These are phyloP conservation scores for Aegilops longissima DNA, from an alignment of 176 grass and related monocot species.

Conservation along the genomic window DNA sequence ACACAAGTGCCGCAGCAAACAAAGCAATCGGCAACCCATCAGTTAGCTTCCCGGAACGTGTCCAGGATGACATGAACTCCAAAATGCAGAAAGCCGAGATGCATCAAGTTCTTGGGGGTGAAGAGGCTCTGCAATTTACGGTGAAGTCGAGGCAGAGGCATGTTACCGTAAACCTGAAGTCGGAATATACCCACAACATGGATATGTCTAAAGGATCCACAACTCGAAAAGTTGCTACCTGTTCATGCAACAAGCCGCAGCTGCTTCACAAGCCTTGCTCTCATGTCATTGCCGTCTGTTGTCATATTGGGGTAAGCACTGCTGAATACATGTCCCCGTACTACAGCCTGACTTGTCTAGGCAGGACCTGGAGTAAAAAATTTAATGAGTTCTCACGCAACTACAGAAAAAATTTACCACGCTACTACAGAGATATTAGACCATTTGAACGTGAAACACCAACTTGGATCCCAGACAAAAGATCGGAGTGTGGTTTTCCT, in stretches of 20 bases:
- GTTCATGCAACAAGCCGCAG: not conserved
- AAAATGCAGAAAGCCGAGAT: not conserved
- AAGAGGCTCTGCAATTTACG: not conserved
- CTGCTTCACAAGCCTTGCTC: not conserved
- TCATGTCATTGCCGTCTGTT: not conserved
- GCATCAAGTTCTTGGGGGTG: not conserved
- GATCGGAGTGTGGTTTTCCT: not conserved
- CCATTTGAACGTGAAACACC: not conserved
- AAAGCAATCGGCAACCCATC: not conserved
- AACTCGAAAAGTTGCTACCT: not conserved
- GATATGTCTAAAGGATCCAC: not conserved
- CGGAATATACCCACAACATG: not conserved
- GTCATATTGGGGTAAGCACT: not conserved
- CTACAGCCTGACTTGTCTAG: not conserved
- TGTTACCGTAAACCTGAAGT: not conserved
- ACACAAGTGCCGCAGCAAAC: not conserved
- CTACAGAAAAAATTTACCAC: not conserved
- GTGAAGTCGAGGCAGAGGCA: not conserved
- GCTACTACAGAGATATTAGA: not conserved
- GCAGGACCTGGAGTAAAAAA: not conserved
- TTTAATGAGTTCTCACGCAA: not conserved
- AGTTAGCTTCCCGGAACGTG: not conserved
- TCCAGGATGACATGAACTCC: constrained; percentile 6
- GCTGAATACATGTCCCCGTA: not conserved
- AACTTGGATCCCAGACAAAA: not conserved